A percentile compares a stretch with the other conserved stretches of the same genome.
Evolutionary conservation across 116 monocot genomes (phyloP).

Genomic region (Posidonia oceanica): DNA sequence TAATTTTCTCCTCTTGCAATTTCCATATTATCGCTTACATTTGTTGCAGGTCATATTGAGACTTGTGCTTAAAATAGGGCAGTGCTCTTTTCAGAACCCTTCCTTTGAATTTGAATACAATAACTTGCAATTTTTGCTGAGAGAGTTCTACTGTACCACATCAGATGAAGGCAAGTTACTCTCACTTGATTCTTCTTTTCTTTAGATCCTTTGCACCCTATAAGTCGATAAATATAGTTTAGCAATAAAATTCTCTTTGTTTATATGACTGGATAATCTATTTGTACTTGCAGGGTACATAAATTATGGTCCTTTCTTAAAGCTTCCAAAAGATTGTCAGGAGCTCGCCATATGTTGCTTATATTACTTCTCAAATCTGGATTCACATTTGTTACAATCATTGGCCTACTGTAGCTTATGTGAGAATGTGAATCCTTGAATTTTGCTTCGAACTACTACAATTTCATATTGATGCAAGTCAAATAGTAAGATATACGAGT

Average conservation of each 20-base stretch:
- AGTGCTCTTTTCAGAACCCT: constrained; percentile 33
- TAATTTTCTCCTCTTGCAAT: too few species aligned
- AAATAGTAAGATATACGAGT: not conserved
- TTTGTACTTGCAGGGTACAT: constrained; percentile 28
- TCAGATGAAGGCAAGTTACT: constrained; percentile 22
- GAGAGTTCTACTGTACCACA: constrained; percentile 38
- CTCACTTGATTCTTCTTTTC: not conserved
- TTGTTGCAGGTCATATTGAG: constrained; percentile 53
- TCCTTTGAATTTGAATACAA: constrained; percentile 43
- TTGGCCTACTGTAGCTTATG: constrained; percentile 61
- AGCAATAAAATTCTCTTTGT: not conserved
- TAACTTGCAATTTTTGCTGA: constrained; percentile 38
- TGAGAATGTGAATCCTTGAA: constrained; percentile 20
- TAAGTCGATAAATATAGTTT: not conserved
- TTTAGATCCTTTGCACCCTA: not conserved
- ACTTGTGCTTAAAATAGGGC: constrained; percentile 48
- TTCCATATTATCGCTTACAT: not conserved
- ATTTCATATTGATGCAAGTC: not conserved
- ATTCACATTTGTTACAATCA: constrained; percentile 38
- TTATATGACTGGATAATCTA: not conserved
- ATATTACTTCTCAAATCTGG: constrained; percentile 66
- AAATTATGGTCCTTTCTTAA: constrained; percentile 48
- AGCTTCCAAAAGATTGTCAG: constrained; percentile 73
- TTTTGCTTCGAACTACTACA: not conserved
- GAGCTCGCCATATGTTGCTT: constrained; percentile 57